These are phyloP conservation scores for Rhodotorula sp. DNA, from an alignment of 1,284 basidiomycete genomes.

Conservation along the genomic window DNA sequence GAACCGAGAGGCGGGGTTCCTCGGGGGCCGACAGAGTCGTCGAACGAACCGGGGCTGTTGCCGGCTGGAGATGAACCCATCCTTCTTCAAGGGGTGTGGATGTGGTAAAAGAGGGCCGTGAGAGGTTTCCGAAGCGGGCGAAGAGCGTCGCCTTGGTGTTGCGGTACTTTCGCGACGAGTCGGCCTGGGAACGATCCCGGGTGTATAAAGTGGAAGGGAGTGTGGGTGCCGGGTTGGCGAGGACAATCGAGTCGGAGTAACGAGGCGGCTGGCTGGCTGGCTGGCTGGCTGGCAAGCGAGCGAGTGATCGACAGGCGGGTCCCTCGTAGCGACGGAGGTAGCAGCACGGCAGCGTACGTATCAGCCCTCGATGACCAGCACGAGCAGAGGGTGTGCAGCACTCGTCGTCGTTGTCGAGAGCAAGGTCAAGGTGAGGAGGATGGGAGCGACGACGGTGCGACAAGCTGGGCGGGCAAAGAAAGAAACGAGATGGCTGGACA, in stretches of 20 bases:
- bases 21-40: not conserved
- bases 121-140: not conserved
- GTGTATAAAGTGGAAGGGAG: not conserved
- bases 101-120: too few species aligned
- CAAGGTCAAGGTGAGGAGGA: too few species aligned
- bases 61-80: too few species aligned
- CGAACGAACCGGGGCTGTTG: not conserved
- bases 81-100: too few species aligned
- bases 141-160: not conserved
- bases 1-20: not conserved
- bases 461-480: too few species aligned
- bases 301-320: not conserved
- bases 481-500: too few species aligned
- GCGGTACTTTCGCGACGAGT: not conserved
- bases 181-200: not conserved
- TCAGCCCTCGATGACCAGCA: too few species aligned
- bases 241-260: not conserved
- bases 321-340: not conserved
- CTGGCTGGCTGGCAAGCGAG: not conserved
- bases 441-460: too few species aligned
- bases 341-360: not conserved
- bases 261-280: not conserved
- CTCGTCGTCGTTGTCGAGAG: too few species aligned
- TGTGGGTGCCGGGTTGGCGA: constrained; percentile 24
- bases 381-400: too few species aligned